A percentile compares a stretch with the other conserved stretches of the same genome.
These are phyloP conservation scores for Logfia minima DNA, from an alignment of 129 eudicot genomes.

Conservation along the genomic window DNA sequence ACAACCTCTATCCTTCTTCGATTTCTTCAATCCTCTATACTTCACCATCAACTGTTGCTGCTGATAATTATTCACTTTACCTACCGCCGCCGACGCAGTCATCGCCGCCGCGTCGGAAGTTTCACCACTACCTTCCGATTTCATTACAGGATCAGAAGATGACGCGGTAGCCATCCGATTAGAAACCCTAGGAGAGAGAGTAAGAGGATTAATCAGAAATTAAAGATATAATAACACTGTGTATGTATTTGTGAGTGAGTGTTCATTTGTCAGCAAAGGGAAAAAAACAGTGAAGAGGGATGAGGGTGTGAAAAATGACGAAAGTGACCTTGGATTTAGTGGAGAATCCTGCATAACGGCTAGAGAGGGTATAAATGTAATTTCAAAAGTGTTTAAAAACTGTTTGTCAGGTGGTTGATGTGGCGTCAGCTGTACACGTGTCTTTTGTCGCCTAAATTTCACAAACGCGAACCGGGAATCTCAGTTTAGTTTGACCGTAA, in stretches of 20 bases:
- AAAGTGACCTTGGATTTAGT: conserved; percentile 26
- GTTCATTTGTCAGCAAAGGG: conserved; percentile 7
- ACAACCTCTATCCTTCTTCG: conserved; percentile 82
- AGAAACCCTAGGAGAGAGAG: conserved; percentile 38
- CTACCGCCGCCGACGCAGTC: conserved; percentile 30
- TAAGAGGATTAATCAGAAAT: background rate
- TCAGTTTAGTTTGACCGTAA: background rate
- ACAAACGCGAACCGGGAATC: conserved; percentile 23
- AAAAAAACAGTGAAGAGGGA: conserved; percentile 32
- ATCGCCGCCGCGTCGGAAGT: conserved; percentile 32
- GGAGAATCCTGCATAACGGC: conserved; percentile 33
- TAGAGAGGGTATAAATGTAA: conserved; percentile 30
- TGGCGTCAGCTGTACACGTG: conserved; percentile 26
- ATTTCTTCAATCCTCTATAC: conserved; percentile 78
- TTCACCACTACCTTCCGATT: conserved; percentile 46
- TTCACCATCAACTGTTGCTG: conserved; percentile 48
- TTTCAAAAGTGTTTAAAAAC: conserved; percentile 18
- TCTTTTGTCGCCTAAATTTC: background rate
- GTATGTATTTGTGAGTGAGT: conserved; percentile 15
- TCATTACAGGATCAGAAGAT: conserved; percentile 41
- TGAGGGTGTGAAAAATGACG: conserved; percentile 20
- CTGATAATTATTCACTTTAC: conserved; percentile 44
- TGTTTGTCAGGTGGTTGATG: conserved; percentile 24
- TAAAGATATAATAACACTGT: background rate
- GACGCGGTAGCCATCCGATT: conserved; percentile 41